Conservation (phyloP, 169 alveolate species). For the Babesia ovata region DNA sequence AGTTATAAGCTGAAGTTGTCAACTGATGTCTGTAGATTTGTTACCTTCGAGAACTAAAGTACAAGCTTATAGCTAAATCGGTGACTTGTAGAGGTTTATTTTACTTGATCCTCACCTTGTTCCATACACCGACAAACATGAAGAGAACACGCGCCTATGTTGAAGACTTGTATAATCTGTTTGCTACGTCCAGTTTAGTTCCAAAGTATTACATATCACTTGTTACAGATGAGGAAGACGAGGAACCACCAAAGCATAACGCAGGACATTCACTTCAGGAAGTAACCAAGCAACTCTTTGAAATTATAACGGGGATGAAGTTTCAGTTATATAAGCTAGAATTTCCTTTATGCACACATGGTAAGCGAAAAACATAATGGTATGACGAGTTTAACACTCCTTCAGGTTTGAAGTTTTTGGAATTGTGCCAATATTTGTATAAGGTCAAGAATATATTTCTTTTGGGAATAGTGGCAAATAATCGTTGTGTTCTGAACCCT, state of each 20-base stretch:
- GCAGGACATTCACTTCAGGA: not conserved
- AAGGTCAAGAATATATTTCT: constrained; percentile 70
- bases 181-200: constrained; percentile 36
- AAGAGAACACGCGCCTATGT: constrained; percentile 63
- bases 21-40: constrained; percentile 17
- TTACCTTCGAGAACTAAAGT: constrained; percentile 70
- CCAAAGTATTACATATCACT: too few relatives aligned
- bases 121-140: constrained; percentile 73
- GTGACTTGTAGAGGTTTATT: constrained; percentile 76
- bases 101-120: constrained; percentile 69
- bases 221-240: not conserved
- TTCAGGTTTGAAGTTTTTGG: constrained; percentile 64
- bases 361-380: constrained; percentile 12
- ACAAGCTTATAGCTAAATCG: constrained; percentile 72
- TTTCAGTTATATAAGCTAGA: constrained; percentile 49
- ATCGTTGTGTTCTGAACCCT: constrained; percentile 73
- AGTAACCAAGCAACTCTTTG: constrained; percentile 45
- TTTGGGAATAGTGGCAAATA: constrained; percentile 71
- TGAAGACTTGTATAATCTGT: constrained; percentile 64
- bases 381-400: not conserved
- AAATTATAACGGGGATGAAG: constrained; percentile 60
- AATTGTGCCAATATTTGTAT: constrained; percentile 68
- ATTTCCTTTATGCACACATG: constrained; percentile 49
- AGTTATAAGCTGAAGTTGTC: not conserved
- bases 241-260: not conserved